Base-by-base conservation (phyloP, 257 asterid genomes). In the Ocimum tenuiflorum region DNA sequence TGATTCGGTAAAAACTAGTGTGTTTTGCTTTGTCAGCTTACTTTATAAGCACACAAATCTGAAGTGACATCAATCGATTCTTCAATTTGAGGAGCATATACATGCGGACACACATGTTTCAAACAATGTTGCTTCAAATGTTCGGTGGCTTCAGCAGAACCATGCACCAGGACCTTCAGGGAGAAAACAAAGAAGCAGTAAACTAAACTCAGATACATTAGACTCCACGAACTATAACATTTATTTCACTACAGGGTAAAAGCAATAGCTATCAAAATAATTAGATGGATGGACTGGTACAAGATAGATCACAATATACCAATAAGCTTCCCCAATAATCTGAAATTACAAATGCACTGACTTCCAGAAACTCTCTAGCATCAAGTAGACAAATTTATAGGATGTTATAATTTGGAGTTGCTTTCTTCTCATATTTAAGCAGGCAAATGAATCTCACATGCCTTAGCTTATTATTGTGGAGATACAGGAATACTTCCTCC, bases 111-210 rank as follows among this genome's bases (percentile, higher is more conserved):
- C 63, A 92, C 96, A 73, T 78, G 78, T 69, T 89, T 84, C 76
- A 82, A 50, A 82, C 97, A 89, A 68, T 91, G 92, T 65, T 91
- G 91, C 86, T 87, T 91, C 81, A 91, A 79, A 82, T 89, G 96
- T 79, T 89, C 99, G 1, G 99, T 92, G 80, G 99, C 97, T 82
- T 92, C 99, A 13, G 99, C 99, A 63, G 99, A 89, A 74, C 96
- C 97, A 73, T 92, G 97, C 79, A 92, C 99, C 87, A 92, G 81
- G 65, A 91, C 98, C 98, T 89, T 42, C 69, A 76, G 67, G 74
- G 23, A 58, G 60, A 57, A 74, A 75, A 78, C 60, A 72, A 38
- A 14, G 60, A 19, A 42, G 24, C 59, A 54, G 55, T 51, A 69
- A 52, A 50, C 65, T 63, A 73, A 29, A 49, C 47, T 39, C 59